These are phyloP conservation scores for Mycena sanguinolenta DNA, from an alignment of 768 basidiomycete genomes.

Conservation along the genomic window DNA sequence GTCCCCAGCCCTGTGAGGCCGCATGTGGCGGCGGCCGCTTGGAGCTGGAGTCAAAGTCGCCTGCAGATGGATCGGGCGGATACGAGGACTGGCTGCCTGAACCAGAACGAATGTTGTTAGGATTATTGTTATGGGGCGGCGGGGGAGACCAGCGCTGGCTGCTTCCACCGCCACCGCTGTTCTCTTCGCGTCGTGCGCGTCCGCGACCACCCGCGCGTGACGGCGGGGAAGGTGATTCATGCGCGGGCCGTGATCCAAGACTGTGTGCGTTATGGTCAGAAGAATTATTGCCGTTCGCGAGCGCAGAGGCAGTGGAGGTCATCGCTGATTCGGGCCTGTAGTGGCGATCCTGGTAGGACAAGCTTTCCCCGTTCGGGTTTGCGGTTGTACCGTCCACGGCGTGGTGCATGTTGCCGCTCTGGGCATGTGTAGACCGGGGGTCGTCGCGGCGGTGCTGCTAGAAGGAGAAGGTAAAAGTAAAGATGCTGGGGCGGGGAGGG, in stretches of 20 bases:
- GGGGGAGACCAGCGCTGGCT: constrained; percentile 26
- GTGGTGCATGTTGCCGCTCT: not conserved
- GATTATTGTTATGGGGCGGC: constrained; percentile 18
- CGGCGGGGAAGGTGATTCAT: constrained; percentile 14
- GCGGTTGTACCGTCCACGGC: not conserved
- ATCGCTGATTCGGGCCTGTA: constrained; percentile 17
- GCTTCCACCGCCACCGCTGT: constrained; percentile 11
- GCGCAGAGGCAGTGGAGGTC: not conserved
- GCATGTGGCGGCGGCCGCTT: not conserved
- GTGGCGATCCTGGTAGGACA: constrained; percentile 35
- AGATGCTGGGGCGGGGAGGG: constrained; percentile 36
- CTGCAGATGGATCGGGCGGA: not conserved
- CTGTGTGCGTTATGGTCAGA: constrained; percentile 24
- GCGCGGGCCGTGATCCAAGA: not conserved
- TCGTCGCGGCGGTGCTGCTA: constrained; percentile 22
- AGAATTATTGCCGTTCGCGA: constrained; percentile 4
- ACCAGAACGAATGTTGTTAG: constrained; percentile 26
- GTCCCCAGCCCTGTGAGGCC: not conserved
- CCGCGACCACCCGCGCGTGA: constrained; percentile 18
- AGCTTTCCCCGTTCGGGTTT: not conserved
- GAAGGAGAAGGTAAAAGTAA: constrained; percentile 30
- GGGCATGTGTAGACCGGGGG: not conserved
- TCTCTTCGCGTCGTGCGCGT: constrained; percentile 3
- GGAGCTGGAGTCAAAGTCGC: constrained; percentile 20
- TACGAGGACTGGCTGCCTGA: constrained; percentile 24